Conservation (phyloP, 805 yeast species). For the Wickerhamomyces tratensis region DNA sequence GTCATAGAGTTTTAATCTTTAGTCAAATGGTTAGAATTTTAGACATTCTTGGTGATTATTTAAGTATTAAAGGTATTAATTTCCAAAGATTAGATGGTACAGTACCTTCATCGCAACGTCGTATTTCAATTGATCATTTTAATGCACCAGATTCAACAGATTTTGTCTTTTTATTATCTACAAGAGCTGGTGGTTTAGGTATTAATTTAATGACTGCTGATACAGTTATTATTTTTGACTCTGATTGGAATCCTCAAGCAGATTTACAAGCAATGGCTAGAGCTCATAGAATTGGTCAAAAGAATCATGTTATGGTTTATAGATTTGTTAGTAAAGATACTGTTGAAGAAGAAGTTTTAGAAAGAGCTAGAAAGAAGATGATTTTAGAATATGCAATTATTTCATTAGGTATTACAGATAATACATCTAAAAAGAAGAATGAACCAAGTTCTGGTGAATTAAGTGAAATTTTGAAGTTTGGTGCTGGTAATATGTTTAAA, state of each 20-base stretch:
- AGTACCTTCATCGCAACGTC: slow-evolving; percentile 85
- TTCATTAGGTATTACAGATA: slow-evolving; percentile 88
- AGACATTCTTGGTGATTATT: slow-evolving; percentile 90
- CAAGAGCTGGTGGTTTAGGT: slow-evolving; percentile 99
- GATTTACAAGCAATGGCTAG: slow-evolving; percentile 99
- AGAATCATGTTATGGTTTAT: slow-evolving; percentile 94
- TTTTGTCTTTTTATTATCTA: slow-evolving; percentile 80
- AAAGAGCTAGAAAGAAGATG: slow-evolving; percentile 96
- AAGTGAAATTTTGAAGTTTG: slow-evolving; percentile 90
- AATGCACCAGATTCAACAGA: slow-evolving; percentile 91
- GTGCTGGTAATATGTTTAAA: slow-evolving; percentile 97
- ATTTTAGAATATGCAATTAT: slow-evolving; percentile 96
- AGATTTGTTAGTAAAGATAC: slow-evolving; percentile 97
- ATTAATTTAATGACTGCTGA: slow-evolving; percentile 99
- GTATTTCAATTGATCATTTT: slow-evolving; percentile 92
- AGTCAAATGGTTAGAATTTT: slow-evolving; percentile 97
- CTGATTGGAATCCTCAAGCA: slow-evolving; percentile 99
- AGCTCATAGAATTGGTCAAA: slow-evolving; percentile 99
- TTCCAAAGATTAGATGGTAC: slow-evolving; percentile 97
- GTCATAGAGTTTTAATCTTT: slow-evolving; percentile 91
- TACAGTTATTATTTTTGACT: slow-evolving; percentile 94
- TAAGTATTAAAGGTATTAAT: slow-evolving; percentile 75
- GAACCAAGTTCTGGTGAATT: slow-evolving; percentile 84
- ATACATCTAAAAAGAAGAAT: slow-evolving; percentile 37
- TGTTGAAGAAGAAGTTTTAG: slow-evolving; percentile 94